These are phyloP conservation scores for Domatiomyces catenatus DNA, from an alignment of 2,329 filamentous ascomycete genomes.

Conservation along the genomic window DNA sequence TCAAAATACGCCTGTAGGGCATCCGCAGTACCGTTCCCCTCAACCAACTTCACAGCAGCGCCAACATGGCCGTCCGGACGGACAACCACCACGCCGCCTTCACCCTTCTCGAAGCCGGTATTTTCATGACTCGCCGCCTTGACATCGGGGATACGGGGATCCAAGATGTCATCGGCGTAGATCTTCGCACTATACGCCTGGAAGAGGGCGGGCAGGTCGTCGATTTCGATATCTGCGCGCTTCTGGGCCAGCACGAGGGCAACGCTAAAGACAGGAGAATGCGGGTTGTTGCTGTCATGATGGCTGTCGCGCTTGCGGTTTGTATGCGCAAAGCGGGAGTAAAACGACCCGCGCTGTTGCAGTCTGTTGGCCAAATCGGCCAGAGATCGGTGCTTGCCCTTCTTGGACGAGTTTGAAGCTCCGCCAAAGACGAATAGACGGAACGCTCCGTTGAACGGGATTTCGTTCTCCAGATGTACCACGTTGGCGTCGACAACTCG, in stretches of 20 bases:
- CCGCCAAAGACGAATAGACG: slow-evolving; percentile 79
- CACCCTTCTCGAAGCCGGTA: slow-evolving; percentile 47
- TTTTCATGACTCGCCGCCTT: slow-evolving; percentile 68
- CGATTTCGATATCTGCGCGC: slow-evolving; percentile 57
- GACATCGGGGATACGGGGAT: slow-evolving; percentile 53
- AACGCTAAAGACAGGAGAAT: slow-evolving; percentile 67
- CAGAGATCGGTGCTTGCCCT: slow-evolving; percentile 37
- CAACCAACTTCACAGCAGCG: slow-evolving; percentile 54
- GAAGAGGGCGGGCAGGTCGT: slow-evolving; percentile 54
- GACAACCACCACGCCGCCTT: slow-evolving; percentile 66
- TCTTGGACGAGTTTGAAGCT: slow-evolving; percentile 40
- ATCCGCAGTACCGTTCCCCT: slow-evolving; percentile 65
- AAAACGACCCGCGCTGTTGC: slow-evolving; percentile 54
- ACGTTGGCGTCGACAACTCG: slow-evolving; percentile 78
- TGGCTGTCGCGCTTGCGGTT: slow-evolving; percentile 48
- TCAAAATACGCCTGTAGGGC: slow-evolving; percentile 72
- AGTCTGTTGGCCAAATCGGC: slow-evolving; percentile 54
- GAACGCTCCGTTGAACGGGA: slow-evolving; percentile 78
- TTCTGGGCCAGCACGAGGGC: slow-evolving; percentile 58
- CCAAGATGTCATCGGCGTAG: slow-evolving; percentile 72
- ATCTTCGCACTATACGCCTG: slow-evolving; percentile 66
- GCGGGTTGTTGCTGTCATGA: slow-evolving; percentile 72
- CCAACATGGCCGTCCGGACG: slow-evolving; percentile 79
- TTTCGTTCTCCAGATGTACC: slow-evolving; percentile 77
- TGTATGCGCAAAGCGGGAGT: slow-evolving; percentile 34